Conservation (phyloP, 2,329 filamentous ascomycete species). For the Coniella vitis region DNA sequence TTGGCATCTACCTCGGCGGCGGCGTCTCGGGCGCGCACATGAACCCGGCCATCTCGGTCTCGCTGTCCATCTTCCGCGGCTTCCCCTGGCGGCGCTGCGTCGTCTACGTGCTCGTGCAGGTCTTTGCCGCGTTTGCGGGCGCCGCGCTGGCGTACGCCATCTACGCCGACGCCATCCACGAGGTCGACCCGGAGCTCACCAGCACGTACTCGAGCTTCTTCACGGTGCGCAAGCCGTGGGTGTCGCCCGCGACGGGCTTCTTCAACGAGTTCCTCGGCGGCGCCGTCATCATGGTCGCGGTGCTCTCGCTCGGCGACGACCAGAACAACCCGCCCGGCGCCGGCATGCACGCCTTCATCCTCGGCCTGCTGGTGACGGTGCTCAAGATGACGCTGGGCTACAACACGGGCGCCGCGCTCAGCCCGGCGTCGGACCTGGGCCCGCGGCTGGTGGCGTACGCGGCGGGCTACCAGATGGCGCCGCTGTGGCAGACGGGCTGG, state of each 20-base stretch:
- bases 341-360: conserved; percentile 30
- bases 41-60: conserved; percentile 31
- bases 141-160: conserved; percentile 26
- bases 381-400: conserved; percentile 31
- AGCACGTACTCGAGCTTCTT: conserved; percentile 28
- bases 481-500: conserved; percentile 26
- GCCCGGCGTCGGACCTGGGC: conserved; percentile 32
- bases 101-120: conserved; percentile 25
- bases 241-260: conserved; percentile 24
- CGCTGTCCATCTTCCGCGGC: conserved; percentile 28
- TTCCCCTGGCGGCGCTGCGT: conserved; percentile 29
- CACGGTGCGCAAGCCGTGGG: conserved; percentile 26
- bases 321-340: conserved; percentile 31
- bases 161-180: conserved; percentile 25
- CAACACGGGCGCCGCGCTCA: conserved; percentile 31
- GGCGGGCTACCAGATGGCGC: conserved; percentile 23
- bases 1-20: conserved; percentile 25
- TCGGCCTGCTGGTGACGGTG: conserved; percentile 29
- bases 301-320: conserved; percentile 30
- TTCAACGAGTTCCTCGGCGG: conserved; percentile 29
- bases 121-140: conserved; percentile 25
- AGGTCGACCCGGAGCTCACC: conserved; percentile 26
- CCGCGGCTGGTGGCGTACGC: conserved; percentile 27
- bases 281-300: conserved; percentile 29
- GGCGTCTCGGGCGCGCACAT: conserved; percentile 25